A percentile compares a stretch with the other conserved stretches of the same genome.
Evolutionary conservation across 2,329 filamentous ascomycete species (phyloP).

Genomic region (Claviceps humidiphila): DNA sequence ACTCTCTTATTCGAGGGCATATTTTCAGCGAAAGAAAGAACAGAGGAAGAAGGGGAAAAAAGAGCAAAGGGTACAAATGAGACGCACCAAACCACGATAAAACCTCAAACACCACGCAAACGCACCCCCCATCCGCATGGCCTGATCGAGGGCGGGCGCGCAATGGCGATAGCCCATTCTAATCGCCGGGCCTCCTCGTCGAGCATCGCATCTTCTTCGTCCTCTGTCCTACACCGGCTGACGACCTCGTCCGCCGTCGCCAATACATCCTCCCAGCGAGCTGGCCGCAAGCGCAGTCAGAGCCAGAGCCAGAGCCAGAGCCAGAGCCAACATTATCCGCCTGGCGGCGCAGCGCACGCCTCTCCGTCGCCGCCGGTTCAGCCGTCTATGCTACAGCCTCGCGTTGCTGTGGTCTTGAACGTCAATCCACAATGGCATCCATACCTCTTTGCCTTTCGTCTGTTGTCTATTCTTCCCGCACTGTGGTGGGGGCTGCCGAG

Average conservation of each 20-base stretch:
- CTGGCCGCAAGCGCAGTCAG: slow-evolving; percentile 1
- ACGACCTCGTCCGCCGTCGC: slow-evolving; percentile 1
- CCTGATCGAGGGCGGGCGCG: slow-evolving; percentile 7
- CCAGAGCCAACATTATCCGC: not conserved
- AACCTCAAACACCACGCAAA: not conserved
- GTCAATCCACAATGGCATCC: slow-evolving; percentile 61
- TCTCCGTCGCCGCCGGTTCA: slow-evolving; percentile 9
- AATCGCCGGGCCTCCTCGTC: slow-evolving; percentile 11
- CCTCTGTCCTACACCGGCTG: slow-evolving; percentile 3
- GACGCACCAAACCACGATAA: not conserved
- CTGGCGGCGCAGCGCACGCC: not conserved
- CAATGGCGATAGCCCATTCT: slow-evolving; percentile 11
- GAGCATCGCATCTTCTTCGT: slow-evolving; percentile 6
- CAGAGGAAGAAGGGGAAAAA: not conserved
- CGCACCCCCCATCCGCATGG: slow-evolving; percentile 7
- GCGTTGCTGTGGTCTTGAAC: slow-evolving; percentile 65
- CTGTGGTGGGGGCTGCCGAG: slow-evolving; percentile 60
- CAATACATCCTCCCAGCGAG: not conserved
- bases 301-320: not conserved
- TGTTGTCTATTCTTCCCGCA: slow-evolving; percentile 56
- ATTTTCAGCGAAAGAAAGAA: not conserved
- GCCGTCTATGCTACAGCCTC: slow-evolving; percentile 51
- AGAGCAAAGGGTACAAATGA: not conserved
- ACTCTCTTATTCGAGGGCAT: no score
- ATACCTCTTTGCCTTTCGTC: slow-evolving; percentile 59